Evolutionary conservation across 192 early-diverging fungal genomes (phyloP).

Genomic region (Rhizophlyctis rosea): DNA sequence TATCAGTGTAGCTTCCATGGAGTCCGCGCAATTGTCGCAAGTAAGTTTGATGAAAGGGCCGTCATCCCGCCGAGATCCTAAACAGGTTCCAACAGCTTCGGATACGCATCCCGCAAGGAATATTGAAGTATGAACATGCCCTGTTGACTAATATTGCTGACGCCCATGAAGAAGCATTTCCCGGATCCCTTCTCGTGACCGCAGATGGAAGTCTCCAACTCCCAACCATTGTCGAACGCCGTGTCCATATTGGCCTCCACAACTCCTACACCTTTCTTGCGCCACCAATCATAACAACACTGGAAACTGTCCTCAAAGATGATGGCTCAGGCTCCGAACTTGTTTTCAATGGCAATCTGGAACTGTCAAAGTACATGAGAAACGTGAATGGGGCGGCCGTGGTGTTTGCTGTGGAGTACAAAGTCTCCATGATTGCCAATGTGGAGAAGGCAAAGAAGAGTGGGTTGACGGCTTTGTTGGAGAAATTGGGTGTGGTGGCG

Average conservation of each 20-base stretch:
- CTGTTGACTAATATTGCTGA: conserved; percentile 19
- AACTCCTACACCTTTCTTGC: conserved; percentile 43
- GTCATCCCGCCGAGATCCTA: conserved; percentile 1
- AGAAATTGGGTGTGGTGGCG: conserved; percentile 12
- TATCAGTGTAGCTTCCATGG: background rate
- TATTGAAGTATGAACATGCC: conserved; percentile 33
- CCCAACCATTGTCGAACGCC: conserved; percentile 37
- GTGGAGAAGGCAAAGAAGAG: conserved; percentile 23
- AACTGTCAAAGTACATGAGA: conserved; percentile 27
- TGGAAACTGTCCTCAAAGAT: conserved; percentile 26
- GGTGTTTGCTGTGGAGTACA: conserved; percentile 48
- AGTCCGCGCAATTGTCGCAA: background rate
- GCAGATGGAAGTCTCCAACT: background rate
- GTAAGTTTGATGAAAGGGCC: background rate
- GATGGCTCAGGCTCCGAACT: conserved; percentile 28
- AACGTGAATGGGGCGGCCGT: conserved; percentile 33
- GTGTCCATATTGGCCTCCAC: conserved; percentile 50
- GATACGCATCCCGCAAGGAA: too few species aligned
- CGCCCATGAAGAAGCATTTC: conserved; percentile 17
- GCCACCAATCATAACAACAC: conserved; percentile 31
- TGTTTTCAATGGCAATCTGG: conserved; percentile 37
- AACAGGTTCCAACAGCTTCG: background rate
- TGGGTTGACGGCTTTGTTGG: conserved; percentile 22
- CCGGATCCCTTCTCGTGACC: background rate
- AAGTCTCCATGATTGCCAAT: conserved; percentile 26